Conservation (phyloP, 2,329 filamentous ascomycete species). For the Aspergillaceae sp. region DNA sequence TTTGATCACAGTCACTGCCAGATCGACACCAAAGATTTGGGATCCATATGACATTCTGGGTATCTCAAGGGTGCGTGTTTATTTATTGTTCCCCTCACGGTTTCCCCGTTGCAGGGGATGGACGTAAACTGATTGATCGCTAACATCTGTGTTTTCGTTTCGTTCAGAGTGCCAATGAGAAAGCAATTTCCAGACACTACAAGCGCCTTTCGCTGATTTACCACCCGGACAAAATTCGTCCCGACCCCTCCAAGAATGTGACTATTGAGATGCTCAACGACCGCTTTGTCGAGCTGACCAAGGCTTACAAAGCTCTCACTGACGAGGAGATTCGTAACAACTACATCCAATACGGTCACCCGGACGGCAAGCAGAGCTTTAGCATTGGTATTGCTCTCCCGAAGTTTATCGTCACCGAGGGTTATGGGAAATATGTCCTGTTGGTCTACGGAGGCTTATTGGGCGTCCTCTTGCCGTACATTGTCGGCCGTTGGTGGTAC, state of each 20-base stretch:
- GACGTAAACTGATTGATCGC: too few species aligned
- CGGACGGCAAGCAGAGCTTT: slow-evolving; percentile 95
- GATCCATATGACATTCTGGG: slow-evolving; percentile 94
- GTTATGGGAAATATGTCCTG: slow-evolving; percentile 91
- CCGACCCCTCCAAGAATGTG: slow-evolving; percentile 78
- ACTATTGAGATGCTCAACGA: slow-evolving; percentile 77
- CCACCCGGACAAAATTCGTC: slow-evolving; percentile 87
- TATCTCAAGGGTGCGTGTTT: slow-evolving; percentile 59
- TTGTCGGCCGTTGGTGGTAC: slow-evolving; percentile 98
- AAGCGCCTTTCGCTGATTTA: slow-evolving; percentile 74
- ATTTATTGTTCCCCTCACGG: neutral
- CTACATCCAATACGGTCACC: slow-evolving; percentile 90
- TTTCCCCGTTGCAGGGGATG: too few species aligned
- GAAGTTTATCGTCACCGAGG: slow-evolving; percentile 83
- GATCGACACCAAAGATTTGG: slow-evolving; percentile 69
- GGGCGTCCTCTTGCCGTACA: slow-evolving; percentile 81
- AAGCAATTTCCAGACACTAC: slow-evolving; percentile 86
- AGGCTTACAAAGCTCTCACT: slow-evolving; percentile 95
- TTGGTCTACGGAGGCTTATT: slow-evolving; percentile 81
- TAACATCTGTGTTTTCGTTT: too few species aligned
- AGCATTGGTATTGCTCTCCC: slow-evolving; percentile 96
- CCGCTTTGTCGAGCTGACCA: slow-evolving; percentile 87
- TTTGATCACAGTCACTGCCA: slow-evolving; percentile 71
- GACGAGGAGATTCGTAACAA: slow-evolving; percentile 97
- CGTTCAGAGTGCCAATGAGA: slow-evolving; percentile 66